Conservation (phyloP, 495 filamentous ascomycete genomes). For the Tuber brumale region DNA sequence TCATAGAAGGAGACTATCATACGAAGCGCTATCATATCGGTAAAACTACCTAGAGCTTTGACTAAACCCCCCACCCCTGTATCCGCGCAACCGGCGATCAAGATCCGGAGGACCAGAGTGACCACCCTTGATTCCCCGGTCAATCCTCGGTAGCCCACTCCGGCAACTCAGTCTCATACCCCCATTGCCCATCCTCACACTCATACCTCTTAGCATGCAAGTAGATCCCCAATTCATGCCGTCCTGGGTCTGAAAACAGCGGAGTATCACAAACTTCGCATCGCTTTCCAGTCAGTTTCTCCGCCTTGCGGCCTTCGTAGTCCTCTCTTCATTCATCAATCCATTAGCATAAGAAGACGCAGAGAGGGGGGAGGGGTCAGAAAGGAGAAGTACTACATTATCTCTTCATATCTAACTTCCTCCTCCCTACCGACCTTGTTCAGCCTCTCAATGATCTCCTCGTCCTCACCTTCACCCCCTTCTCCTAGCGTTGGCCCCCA, state of each 20-base stretch:
- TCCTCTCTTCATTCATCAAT: constrained; percentile 37
- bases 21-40: background rate
- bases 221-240: constrained; percentile 86
- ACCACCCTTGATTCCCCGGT: background rate
- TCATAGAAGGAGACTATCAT: background rate
- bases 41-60: background rate
- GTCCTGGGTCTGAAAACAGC: constrained; percentile 83
- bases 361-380: no score
- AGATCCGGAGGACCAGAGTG: background rate
- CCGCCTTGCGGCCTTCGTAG: constrained; percentile 78
- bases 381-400: constrained; percentile 52
- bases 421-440: constrained; percentile 91
- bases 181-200: constrained; percentile 71
- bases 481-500: constrained; percentile 75
- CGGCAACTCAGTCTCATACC: constrained; percentile 77
- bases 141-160: constrained; percentile 60
- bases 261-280: constrained; percentile 79
- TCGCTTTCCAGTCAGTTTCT: constrained; percentile 78
- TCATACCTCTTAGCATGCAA: constrained; percentile 86
- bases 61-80: background rate
- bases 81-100: background rate
- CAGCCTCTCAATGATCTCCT: constrained; percentile 78
- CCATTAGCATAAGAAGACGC: background rate
- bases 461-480: constrained; percentile 65
- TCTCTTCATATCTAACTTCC: constrained; percentile 81